These are phyloP conservation scores for Ogataea degrootiae DNA, from an alignment of 805 yeast species.

Conservation along the genomic window DNA sequence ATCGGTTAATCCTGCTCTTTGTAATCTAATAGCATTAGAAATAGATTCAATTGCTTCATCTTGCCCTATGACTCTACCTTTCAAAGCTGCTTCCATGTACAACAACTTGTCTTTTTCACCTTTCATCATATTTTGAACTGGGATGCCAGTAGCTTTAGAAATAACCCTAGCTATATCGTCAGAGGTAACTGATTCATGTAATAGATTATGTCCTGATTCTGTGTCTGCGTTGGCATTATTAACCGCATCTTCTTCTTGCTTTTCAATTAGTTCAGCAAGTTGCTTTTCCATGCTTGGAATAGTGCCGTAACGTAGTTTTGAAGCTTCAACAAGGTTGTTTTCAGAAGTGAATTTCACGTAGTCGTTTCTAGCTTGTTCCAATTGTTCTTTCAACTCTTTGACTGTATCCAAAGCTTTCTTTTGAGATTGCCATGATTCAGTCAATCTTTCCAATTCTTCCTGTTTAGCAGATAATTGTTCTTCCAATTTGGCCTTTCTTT, in stretches of 20 bases:
- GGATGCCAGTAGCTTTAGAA: constrained; percentile 93
- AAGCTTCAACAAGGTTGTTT: constrained; percentile 84
- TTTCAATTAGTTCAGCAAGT: constrained; percentile 42
- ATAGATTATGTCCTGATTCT: constrained; percentile 31
- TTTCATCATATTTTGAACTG: constrained; percentile 82
- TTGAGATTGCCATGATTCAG: constrained; percentile 84
- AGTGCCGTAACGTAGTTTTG: constrained; percentile 79
- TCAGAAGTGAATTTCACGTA: constrained; percentile 78
- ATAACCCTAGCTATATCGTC: constrained; percentile 93
- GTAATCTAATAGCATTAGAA: constrained; percentile 91
- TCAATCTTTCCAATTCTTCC: constrained; percentile 64
- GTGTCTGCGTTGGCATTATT: constrained; percentile 29
- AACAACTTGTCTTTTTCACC: constrained; percentile 91
- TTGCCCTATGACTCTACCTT: constrained; percentile 85
- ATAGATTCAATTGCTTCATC: constrained; percentile 90
- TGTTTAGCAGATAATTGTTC: constrained; percentile 58
- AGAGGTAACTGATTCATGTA: constrained; percentile 90
- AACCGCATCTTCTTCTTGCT: constrained; percentile 18
- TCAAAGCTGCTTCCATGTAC: constrained; percentile 78
- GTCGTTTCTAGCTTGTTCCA: constrained; percentile 81
- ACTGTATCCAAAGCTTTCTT: constrained; percentile 69
- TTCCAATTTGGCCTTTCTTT: constrained; percentile 71
- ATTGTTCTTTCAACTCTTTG: constrained; percentile 72
- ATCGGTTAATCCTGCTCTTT: constrained; percentile 93
- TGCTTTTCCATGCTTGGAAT: constrained; percentile 75